These are phyloP conservation scores for Patellifolia procumbens DNA, from an alignment of 179 eudicot species.

Conservation along the genomic window DNA sequence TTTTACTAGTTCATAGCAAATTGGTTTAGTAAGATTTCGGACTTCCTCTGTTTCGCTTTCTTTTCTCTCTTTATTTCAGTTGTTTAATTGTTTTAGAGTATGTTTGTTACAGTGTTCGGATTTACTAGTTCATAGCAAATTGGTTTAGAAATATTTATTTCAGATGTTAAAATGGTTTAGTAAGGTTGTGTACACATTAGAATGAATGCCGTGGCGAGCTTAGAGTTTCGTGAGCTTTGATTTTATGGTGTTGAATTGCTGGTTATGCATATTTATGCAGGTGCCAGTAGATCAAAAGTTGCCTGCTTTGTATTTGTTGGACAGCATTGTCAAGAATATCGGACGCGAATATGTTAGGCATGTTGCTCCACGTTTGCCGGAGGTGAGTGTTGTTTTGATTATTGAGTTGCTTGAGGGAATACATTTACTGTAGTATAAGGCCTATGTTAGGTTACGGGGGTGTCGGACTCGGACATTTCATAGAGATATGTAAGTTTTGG, in stretches of 20 bases:
- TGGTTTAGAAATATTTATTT: no score
- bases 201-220: not conserved
- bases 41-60: not conserved
- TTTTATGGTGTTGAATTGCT: constrained; percentile 22
- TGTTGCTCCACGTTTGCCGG: constrained; percentile 77
- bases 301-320: constrained; percentile 91
- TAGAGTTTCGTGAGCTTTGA: not conserved
- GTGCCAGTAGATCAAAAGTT: constrained; percentile 80
- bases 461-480: no score
- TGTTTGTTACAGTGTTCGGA: not conserved
- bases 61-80: not conserved
- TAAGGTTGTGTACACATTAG: not conserved
- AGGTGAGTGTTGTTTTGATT: constrained; percentile 53
- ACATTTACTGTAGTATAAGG: not conserved
- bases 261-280: constrained; percentile 53
- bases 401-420: constrained; percentile 1
- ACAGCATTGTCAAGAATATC: constrained; percentile 95
- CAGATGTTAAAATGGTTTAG: no score
- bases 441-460: no score
- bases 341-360: constrained; percentile 73
- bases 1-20: constrained; percentile 26
- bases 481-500: no score
- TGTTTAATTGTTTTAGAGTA: no score
- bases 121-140: no score
- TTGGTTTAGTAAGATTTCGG: constrained; percentile 21